A percentile compares a stretch with the other conserved stretches of the same genome.
Conservation (phyloP, 805 yeast genomes). For the Ogataea dorogensis region DNA sequence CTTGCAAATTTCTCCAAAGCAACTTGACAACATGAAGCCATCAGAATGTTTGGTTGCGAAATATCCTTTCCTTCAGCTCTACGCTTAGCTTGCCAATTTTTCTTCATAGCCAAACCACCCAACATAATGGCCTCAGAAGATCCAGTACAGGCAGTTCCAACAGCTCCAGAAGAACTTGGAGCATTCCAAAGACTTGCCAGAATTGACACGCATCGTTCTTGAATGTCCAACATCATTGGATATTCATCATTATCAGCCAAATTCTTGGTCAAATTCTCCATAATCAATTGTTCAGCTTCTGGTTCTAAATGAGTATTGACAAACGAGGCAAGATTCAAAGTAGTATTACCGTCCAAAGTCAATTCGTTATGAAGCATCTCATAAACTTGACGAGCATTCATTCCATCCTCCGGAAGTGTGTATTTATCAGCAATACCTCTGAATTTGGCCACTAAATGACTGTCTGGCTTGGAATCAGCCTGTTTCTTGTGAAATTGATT, state of each 20-base stretch:
- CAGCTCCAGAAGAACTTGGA: slow-evolving; percentile 43
- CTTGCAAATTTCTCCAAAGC: slow-evolving; percentile 93
- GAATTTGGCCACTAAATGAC: slow-evolving; percentile 28
- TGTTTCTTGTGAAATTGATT: slow-evolving; percentile 16
- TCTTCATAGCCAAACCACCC: slow-evolving; percentile 91
- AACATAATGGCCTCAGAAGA: slow-evolving; percentile 92
- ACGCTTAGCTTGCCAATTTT: slow-evolving; percentile 75
- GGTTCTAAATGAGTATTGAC: slow-evolving; percentile 72
- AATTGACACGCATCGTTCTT: slow-evolving; percentile 79
- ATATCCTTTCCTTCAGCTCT: slow-evolving; percentile 56
- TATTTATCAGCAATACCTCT: slow-evolving; percentile 50
- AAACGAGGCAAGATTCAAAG: slow-evolving; percentile 82
- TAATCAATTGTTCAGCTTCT: slow-evolving; percentile 51
- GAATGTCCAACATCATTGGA: slow-evolving; percentile 78
- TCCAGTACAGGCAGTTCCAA: slow-evolving; percentile 93
- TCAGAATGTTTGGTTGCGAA: slow-evolving; percentile 75
- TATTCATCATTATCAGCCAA: slow-evolving; percentile 93
- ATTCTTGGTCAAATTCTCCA: slow-evolving; percentile 78
- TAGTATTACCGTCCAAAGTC: slow-evolving; percentile 79
- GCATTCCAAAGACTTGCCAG: slow-evolving; percentile 82
- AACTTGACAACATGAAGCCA: slow-evolving; percentile 93
- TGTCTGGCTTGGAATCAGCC: slow-evolving; percentile 11
- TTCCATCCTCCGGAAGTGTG: slow-evolving; percentile 57
- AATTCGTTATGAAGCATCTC: slow-evolving; percentile 69
- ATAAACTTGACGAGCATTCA: slow-evolving; percentile 52